Evolutionary conservation across 805 yeast species (phyloP).

Genomic region (Lipomyces yamadae): DNA sequence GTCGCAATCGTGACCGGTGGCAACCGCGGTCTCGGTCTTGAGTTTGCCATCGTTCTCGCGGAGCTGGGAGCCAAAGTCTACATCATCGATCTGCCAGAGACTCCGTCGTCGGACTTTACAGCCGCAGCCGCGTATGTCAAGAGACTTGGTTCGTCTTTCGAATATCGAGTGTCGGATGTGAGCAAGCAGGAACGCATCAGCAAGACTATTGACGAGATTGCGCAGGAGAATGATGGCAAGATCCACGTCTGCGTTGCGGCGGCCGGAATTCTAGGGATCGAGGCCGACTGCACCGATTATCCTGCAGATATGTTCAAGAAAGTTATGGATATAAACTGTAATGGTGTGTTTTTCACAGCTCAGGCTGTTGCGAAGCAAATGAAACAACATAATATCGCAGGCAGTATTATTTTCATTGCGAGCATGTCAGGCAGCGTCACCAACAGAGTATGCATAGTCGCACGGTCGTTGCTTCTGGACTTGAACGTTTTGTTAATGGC

Average conservation of each 20-base stretch:
- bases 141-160: conserved; percentile 43
- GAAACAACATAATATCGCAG: conserved; percentile 62
- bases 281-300: conserved; percentile 57
- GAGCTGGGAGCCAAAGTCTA: conserved; percentile 54
- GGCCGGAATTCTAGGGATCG: conserved; percentile 62
- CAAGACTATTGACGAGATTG: conserved; percentile 53
- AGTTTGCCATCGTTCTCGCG: conserved; percentile 51
- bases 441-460: conserved; percentile 62
- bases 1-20: conserved; percentile 55
- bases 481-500: not conserved
- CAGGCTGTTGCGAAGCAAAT: conserved; percentile 66
- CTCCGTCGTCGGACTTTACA: conserved; percentile 40
- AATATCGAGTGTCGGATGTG: conserved; percentile 56
- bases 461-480: not conserved
- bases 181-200: conserved; percentile 49
- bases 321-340: conserved; percentile 69
- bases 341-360: conserved; percentile 73
- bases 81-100: conserved; percentile 43
- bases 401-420: conserved; percentile 74
- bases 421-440: conserved; percentile 79
- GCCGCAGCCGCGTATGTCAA: conserved; percentile 39
- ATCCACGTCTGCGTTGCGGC: conserved; percentile 72
- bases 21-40: conserved; percentile 52
- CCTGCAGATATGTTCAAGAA: conserved; percentile 65
- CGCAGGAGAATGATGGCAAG: conserved; percentile 55